Evolutionary conservation across 805 yeast species (phyloP).

Genomic region (Candida endomychidarum): DNA sequence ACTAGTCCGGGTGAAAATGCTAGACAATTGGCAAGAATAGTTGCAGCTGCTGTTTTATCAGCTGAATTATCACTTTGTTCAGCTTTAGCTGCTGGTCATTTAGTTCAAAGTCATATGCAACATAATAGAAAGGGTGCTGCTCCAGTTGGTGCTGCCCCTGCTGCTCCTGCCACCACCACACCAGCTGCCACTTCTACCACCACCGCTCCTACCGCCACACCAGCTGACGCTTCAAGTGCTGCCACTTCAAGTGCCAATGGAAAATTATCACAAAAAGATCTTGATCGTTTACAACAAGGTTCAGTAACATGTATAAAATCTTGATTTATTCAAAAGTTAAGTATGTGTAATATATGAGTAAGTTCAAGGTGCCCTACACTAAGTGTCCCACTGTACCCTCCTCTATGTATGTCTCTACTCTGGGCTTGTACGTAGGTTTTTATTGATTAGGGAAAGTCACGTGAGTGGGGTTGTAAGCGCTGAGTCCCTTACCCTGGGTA

Average conservation of each 20-base stretch:
- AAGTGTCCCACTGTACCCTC: too few species aligned
- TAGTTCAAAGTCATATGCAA: slow-evolving; percentile 96
- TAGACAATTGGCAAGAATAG: slow-evolving; percentile 84
- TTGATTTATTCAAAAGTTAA: slow-evolving; percentile 6
- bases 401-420: too few species aligned
- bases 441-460: too few species aligned
- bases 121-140: slow-evolving; percentile 86
- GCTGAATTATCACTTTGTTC: slow-evolving; percentile 93
- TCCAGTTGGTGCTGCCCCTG: slow-evolving; percentile 32
- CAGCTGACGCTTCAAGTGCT: slow-evolving; percentile 18
- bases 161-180: slow-evolving; percentile 14
- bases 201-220: slow-evolving; percentile 21
- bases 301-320: slow-evolving; percentile 63
- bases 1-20: slow-evolving; percentile 94
- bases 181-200: slow-evolving; percentile 13
- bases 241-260: slow-evolving; percentile 14
- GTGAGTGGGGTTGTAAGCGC: too few species aligned
- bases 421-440: too few species aligned
- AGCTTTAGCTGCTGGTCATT: slow-evolving; percentile 97
- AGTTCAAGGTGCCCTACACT: too few species aligned
- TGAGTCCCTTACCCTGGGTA: too few species aligned
- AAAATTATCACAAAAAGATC: slow-evolving; percentile 6
- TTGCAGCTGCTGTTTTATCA: slow-evolving; percentile 93
- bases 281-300: slow-evolving; percentile 49
- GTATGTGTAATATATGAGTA: slow-evolving; percentile 1